A percentile compares a stretch with the other conserved stretches of the same genome.
phyloP scores from a whole-genome alignment of 2,329 filamentous ascomycete species.

The Aspergillus quadrilineatus region DNA sequence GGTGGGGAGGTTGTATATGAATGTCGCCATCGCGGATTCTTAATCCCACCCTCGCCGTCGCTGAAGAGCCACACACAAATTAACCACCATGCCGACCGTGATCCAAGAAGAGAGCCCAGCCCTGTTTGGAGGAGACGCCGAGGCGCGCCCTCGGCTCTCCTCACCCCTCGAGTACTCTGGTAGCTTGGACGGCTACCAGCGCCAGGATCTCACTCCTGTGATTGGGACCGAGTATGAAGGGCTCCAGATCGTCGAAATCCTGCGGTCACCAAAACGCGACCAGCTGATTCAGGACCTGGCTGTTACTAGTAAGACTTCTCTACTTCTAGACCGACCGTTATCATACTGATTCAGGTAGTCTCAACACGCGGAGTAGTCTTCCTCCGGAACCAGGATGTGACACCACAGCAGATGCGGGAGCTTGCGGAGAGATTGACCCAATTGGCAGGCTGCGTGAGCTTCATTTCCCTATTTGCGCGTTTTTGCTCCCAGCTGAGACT shows the following conservation, averaged over 20 bases:
- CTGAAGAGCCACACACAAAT: not conserved
- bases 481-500: not conserved
- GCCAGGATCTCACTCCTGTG: slow-evolving; percentile 42
- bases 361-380: slow-evolving; percentile 69
- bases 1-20: not conserved
- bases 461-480: not conserved
- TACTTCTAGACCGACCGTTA: too few species aligned
- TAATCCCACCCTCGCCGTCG: not conserved
- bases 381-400: slow-evolving; percentile 64
- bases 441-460: slow-evolving; percentile 43
- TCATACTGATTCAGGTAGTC: slow-evolving; percentile 45
- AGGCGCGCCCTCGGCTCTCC: slow-evolving; percentile 23
- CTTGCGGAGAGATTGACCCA: slow-evolving; percentile 48
- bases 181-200: slow-evolving; percentile 39
- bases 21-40: slow-evolving; percentile 5
- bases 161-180: slow-evolving; percentile 41
- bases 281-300: slow-evolving; percentile 64
- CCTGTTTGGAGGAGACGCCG: slow-evolving; percentile 24
- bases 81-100: slow-evolving; percentile 19
- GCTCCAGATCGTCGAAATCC: slow-evolving; percentile 48
- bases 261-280: slow-evolving; percentile 61
- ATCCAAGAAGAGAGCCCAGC: slow-evolving; percentile 11
- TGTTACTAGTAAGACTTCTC: slow-evolving; percentile 56
- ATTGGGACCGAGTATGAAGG: slow-evolving; percentile 44
- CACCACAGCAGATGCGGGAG: slow-evolving; percentile 61